These are phyloP conservation scores for Podospora pseudoanserina DNA, from an alignment of 495 filamentous ascomycete genomes.

Conservation along the genomic window DNA sequence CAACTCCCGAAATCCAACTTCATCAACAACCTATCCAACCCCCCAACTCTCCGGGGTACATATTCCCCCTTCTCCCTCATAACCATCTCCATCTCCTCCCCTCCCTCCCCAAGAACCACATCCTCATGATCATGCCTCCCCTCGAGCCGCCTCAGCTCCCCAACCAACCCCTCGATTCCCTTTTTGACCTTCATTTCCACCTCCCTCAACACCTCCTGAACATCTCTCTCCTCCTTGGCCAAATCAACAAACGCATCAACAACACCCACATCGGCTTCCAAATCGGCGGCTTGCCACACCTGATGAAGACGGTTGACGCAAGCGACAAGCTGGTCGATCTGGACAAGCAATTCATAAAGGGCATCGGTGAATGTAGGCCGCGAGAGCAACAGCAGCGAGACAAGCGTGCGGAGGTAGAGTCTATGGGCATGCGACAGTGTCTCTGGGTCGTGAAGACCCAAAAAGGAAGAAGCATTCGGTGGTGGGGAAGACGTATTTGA, in stretches of 20 bases:
- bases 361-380: conserved; percentile 64
- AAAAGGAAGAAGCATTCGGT: conserved; percentile 6
- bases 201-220: conserved; percentile 54
- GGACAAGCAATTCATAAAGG: conserved; percentile 65
- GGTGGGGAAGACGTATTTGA: conserved; percentile 5
- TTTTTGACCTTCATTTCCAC: conserved; percentile 51
- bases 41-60: conserved; percentile 61
- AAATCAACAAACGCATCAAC: conserved; percentile 70
- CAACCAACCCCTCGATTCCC: conserved; percentile 62
- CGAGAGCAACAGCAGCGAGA: conserved; percentile 66
- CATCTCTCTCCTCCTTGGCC: conserved; percentile 61
- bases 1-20: conserved; percentile 69
- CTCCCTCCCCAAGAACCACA: conserved; percentile 17
- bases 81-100: conserved; percentile 15
- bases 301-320: conserved; percentile 66
- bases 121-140: conserved; percentile 5
- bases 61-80: conserved; percentile 36
- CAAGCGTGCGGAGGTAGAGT: conserved; percentile 64
- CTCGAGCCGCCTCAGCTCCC: conserved; percentile 43
- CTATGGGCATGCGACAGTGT: conserved; percentile 75
- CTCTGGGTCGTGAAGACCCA: conserved; percentile 65
- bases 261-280: conserved; percentile 74
- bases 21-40: conserved; percentile 77
- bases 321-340: conserved; percentile 73
- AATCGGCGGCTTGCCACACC: conserved; percentile 68